A percentile compares a stretch with the other conserved stretches of the same genome.
Conservation (phyloP, 2,329 filamentous ascomycete species). For the Stachybotrys echinatus region DNA sequence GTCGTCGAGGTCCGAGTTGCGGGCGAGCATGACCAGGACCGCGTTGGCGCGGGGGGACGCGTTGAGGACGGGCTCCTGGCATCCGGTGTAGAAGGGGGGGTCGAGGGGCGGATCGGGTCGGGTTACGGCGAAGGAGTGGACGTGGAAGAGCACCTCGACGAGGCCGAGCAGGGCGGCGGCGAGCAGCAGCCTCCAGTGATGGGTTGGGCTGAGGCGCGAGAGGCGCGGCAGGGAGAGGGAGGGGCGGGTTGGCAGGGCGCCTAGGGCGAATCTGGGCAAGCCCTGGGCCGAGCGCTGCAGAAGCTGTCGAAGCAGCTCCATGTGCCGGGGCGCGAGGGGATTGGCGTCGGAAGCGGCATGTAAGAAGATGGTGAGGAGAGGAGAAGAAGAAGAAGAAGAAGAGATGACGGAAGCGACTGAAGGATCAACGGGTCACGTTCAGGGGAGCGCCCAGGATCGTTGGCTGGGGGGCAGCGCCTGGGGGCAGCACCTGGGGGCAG, state of each 20-base stretch:
- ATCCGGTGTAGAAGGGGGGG: slow-evolving; percentile 30
- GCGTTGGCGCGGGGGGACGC: slow-evolving; percentile 33
- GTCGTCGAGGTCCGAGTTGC: slow-evolving; percentile 34
- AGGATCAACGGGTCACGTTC: no score
- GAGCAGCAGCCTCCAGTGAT: not conserved
- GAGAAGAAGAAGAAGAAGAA: no score
- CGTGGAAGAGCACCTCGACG: slow-evolving; percentile 17
- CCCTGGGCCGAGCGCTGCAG: not conserved
- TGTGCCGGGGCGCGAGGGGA: no score
- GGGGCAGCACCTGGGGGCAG: no score
- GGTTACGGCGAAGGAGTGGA: slow-evolving; percentile 25
- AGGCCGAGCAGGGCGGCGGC: not conserved
- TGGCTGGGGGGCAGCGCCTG: no score
- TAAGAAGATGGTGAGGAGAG: no score
- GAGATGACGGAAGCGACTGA: no score
- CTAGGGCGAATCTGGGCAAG: not conserved
- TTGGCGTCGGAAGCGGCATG: no score
- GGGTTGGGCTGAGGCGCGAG: not conserved
- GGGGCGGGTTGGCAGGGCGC: no score
- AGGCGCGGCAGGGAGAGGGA: not conserved
- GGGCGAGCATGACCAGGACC: slow-evolving; percentile 39
- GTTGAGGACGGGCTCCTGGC: slow-evolving; percentile 30
- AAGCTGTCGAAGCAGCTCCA: not conserved
- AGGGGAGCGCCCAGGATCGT: no score
- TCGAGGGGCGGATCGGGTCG: slow-evolving; percentile 30